Percentiles rank a stretch among this genome's conserved stretches.
These are phyloP conservation scores for Bipolaris cookei DNA, from an alignment of 2,329 filamentous ascomycete species.

Conservation along the genomic window DNA sequence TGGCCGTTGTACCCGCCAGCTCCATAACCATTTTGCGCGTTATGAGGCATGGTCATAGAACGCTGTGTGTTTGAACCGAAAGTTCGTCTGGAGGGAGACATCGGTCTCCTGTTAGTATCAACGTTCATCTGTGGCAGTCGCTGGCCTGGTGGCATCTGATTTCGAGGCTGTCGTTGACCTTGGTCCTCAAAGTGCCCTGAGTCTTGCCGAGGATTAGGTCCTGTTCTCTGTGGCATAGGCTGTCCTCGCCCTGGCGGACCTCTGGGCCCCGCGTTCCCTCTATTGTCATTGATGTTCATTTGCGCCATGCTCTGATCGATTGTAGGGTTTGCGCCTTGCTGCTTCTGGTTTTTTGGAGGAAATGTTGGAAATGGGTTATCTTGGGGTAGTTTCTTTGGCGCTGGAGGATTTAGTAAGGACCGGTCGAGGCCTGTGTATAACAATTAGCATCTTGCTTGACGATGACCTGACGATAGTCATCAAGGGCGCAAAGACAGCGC, in stretches of 20 bases:
- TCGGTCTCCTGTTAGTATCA: constrained; percentile 22
- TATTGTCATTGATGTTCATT: constrained; percentile 40
- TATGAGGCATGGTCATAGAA: constrained; percentile 49
- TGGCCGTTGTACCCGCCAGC: constrained; percentile 27
- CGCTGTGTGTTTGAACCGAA: constrained; percentile 43
- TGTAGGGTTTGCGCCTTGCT: constrained; percentile 21
- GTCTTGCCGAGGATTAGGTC: constrained; percentile 39
- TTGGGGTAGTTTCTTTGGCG: constrained; percentile 38
- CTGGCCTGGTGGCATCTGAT: constrained; percentile 34
- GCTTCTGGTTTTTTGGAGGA: constrained; percentile 40
- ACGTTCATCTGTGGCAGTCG: constrained; percentile 34
- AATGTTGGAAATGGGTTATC: constrained; percentile 60
- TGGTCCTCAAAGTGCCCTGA: constrained; percentile 45
- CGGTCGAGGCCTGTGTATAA: constrained; percentile 39
- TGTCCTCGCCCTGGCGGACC: constrained; percentile 32
- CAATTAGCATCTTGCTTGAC: constrained; percentile 10
- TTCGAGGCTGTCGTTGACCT: constrained; percentile 33
- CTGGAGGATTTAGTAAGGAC: constrained; percentile 36
- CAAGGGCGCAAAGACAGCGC: background rate
- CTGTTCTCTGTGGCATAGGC: constrained; percentile 30
- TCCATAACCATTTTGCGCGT: constrained; percentile 23
- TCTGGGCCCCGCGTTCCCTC: constrained; percentile 22
- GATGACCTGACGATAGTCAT: background rate
- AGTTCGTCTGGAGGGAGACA: constrained; percentile 38
- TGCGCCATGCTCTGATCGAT: constrained; percentile 46